Base-by-base conservation (phyloP, 106 monocot species). In the Cymbidium sinense region DNA sequence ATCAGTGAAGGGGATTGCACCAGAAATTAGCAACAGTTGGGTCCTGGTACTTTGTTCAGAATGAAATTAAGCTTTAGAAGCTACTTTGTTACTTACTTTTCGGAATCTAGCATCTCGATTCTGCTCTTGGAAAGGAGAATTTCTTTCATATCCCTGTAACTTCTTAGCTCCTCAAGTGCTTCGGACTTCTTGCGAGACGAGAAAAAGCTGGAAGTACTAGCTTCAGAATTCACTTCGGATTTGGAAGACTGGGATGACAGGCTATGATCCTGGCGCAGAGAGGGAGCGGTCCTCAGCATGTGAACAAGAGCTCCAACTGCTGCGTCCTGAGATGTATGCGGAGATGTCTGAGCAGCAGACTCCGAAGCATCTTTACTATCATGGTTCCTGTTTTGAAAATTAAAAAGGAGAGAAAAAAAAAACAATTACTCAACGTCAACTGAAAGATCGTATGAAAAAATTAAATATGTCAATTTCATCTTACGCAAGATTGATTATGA, bases 291-390 rank as follows among this genome's bases (percentile, higher is more conserved):
- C 69, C 74, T 85, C 43, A 98, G 80, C 85, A 92, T 88, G 78
- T 94, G 91, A 6, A 94, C 94, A 21, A 98, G 91, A 70, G 82
- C 78, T 18, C 94, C 96, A 37, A 98, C 94, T 25, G 89, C 91
- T 2, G 96, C 94, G 77, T 94, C 96, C 79, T 92, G 96, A 69
- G 94, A 96, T 80, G 82, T 87, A 47, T 78, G 80, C 10, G 86
- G 78, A 9, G 86, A 87, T 36, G 78, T 58, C 44, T 79, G 82
- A 70, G 34, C 43, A 70, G 34, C 43, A 62, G 74, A 78, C 23
- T 87, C 89, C 17, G 61, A 28, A 10, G 20, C 71, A 50, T 88
- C 89, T 82, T 88, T 95, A 25, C 84, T 81, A 36, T 92, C 89
- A 41, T 30, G 17, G 43, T 79, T 85, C 82, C 95, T 95, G 77